Conservation (phyloP, 176 grass and related monocot species). For the Aegilops umbellulata region DNA sequence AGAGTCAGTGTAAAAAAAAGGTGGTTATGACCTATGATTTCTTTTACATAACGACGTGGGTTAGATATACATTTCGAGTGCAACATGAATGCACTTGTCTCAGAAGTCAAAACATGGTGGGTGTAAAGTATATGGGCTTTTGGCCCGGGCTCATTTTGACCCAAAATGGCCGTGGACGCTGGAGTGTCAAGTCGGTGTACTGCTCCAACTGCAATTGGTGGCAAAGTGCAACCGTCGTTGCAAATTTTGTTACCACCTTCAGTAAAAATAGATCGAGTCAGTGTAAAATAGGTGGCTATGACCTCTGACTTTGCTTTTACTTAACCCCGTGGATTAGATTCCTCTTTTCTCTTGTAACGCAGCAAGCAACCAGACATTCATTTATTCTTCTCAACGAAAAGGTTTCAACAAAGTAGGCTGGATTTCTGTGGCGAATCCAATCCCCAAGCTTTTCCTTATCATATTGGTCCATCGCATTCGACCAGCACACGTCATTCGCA, state of each 20-base stretch:
- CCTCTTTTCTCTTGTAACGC: constrained; percentile 27
- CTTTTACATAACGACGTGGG: no score
- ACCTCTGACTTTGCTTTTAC: constrained; percentile 12
- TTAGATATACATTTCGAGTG: no score
- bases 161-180: background rate
- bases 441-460: background rate
- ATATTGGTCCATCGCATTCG: no score
- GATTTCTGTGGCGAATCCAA: background rate
- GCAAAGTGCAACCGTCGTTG: background rate
- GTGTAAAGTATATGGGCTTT: background rate
- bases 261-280: background rate
- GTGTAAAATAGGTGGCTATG: background rate
- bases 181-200: background rate
- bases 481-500: no score
- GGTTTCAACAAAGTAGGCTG: constrained; percentile 13
- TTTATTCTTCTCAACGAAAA: background rate
- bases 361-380: constrained; percentile 9
- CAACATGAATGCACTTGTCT: no score
- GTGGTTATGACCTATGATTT: no score
- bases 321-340: background rate
- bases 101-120: background rate
- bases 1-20: no score
- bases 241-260: background rate
- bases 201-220: background rate
- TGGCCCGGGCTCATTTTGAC: background rate